Conservation (phyloP, 1,284 basidiomycete species). For the Apiotrichum sp. region DNA sequence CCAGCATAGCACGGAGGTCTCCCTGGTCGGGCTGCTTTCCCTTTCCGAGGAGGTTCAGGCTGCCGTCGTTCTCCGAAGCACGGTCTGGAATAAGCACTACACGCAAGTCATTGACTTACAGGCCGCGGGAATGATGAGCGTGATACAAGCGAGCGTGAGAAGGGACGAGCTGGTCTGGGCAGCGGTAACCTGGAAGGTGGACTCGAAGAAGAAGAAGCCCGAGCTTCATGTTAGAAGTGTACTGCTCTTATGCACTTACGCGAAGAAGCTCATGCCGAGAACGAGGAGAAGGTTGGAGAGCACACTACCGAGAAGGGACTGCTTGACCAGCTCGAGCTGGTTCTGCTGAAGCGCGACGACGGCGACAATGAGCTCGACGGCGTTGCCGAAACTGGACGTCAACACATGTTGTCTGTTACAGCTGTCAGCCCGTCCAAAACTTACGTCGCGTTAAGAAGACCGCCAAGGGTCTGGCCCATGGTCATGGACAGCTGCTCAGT, state of each 20-base stretch:
- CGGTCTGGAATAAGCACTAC: slow-evolving; percentile 18
- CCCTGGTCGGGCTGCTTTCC: slow-evolving; percentile 22
- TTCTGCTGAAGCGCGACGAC: slow-evolving; percentile 73
- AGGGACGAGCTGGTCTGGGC: slow-evolving; percentile 73
- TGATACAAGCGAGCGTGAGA: slow-evolving; percentile 83
- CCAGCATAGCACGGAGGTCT: slow-evolving; percentile 55
- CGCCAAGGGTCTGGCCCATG: slow-evolving; percentile 74
- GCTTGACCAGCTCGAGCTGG: slow-evolving; percentile 82
- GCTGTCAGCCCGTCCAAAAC: not conserved
- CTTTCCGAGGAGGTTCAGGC: not conserved
- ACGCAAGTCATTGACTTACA: slow-evolving; percentile 48
- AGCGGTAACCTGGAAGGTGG: slow-evolving; percentile 70
- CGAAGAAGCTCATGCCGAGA: slow-evolving; percentile 79
- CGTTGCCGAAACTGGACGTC: slow-evolving; percentile 43
- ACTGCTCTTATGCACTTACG: slow-evolving; percentile 41
- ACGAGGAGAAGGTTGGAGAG: slow-evolving; percentile 85
- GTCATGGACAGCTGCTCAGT: slow-evolving; percentile 78
- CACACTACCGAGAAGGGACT: slow-evolving; percentile 58
- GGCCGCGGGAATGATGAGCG: slow-evolving; percentile 85
- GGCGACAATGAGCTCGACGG: slow-evolving; percentile 69
- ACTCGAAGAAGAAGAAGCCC: slow-evolving; percentile 62
- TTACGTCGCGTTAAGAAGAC: slow-evolving; percentile 77
- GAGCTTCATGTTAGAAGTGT: slow-evolving; percentile 19
- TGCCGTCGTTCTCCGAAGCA: slow-evolving; percentile 22
- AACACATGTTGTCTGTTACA: not conserved